These are phyloP conservation scores for Rhododendron mucronatum DNA, from an alignment of 148 eudicot species.

Conservation along the genomic window DNA sequence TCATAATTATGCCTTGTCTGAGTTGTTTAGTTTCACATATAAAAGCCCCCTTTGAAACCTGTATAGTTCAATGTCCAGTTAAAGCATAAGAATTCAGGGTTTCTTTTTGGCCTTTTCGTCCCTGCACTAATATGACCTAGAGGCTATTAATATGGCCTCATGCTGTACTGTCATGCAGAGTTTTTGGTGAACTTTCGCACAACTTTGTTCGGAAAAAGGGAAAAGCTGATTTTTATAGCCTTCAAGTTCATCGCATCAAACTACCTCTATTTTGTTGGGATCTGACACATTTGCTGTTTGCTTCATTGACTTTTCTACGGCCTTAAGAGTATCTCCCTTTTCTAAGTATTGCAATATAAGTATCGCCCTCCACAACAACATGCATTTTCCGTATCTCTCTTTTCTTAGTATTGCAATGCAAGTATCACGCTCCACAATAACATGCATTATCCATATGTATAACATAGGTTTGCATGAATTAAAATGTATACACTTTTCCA, in stretches of 20 bases:
- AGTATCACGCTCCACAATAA: neutral
- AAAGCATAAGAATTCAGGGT: neutral
- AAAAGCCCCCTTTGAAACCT: neutral
- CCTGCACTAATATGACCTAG: neutral
- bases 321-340: neutral
- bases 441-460: neutral
- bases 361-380: neutral
- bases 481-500: neutral
- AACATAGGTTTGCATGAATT: neutral
- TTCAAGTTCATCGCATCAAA: neutral
- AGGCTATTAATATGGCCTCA: neutral
- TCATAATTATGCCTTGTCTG: slow-evolving; percentile 5
- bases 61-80: neutral
- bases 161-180: neutral
- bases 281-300: slow-evolving; percentile 1
- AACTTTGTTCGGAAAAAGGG: neutral
- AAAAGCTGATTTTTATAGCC: neutral
- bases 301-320: neutral
- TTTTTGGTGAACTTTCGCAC: neutral
- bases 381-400: neutral
- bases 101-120: neutral
- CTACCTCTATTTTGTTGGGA: neutral
- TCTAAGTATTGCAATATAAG: neutral
- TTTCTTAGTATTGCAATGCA: neutral
- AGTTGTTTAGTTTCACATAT: neutral